Evolutionary conservation across 1,284 basidiomycete species (phyloP).

Genomic region (Peniophora sp.): DNA sequence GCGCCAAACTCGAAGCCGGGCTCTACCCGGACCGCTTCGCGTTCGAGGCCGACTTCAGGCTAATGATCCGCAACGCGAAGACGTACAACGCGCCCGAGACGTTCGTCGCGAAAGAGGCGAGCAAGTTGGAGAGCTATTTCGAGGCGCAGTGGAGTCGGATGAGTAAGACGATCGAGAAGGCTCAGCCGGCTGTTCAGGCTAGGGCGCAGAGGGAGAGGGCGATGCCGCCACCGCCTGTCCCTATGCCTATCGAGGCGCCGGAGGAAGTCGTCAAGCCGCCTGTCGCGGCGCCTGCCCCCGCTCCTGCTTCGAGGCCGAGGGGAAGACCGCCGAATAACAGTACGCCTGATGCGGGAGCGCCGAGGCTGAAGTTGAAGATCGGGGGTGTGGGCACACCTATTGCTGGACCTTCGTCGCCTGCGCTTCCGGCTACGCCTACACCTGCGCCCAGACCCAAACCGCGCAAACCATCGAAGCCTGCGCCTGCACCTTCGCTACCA

Average conservation of each 20-base stretch:
- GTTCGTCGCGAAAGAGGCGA: slow-evolving; percentile 71
- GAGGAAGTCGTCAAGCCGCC: not conserved
- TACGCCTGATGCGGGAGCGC: too few species aligned
- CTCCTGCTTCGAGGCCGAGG: too few species aligned
- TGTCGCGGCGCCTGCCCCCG: not conserved
- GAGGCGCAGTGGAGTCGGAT: slow-evolving; percentile 76
- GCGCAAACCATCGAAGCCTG: slow-evolving; percentile 28
- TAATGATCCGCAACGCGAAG: slow-evolving; percentile 87
- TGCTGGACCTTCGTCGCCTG: slow-evolving; percentile 7
- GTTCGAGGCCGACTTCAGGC: slow-evolving; percentile 82
- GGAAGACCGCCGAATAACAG: too few species aligned
- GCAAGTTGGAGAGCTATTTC: slow-evolving; percentile 76
- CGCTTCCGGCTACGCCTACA: slow-evolving; percentile 14
- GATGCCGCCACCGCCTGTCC: slow-evolving; percentile 17
- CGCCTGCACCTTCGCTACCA: slow-evolving; percentile 38
- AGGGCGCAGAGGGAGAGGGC: slow-evolving; percentile 8
- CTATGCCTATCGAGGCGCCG: slow-evolving; percentile 17
- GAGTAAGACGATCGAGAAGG: slow-evolving; percentile 63
- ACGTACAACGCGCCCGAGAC: slow-evolving; percentile 76
- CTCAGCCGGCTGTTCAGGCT: slow-evolving; percentile 26
- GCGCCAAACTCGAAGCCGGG: slow-evolving; percentile 81
- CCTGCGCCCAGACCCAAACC: slow-evolving; percentile 30
- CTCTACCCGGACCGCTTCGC: slow-evolving; percentile 81
- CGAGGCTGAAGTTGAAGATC: slow-evolving; percentile 10
- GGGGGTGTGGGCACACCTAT: slow-evolving; percentile 5